Evolutionary conservation across 768 basidiomycete species (phyloP), one percentile per base, ranked within the genome.

Genomic region (Phylloporus scabripes): DNA sequence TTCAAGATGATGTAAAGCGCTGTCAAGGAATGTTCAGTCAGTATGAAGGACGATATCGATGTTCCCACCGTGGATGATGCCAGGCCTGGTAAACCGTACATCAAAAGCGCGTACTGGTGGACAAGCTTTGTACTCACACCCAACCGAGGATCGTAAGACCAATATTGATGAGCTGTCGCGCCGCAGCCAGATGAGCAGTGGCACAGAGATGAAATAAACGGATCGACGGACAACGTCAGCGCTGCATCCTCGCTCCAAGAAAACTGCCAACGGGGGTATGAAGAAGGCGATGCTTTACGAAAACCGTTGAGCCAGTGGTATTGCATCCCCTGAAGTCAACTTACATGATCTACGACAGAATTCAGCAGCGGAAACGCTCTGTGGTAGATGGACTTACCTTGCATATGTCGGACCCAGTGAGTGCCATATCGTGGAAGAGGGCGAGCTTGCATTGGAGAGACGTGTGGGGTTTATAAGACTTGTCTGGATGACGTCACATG

Each of bases 1-100:
- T 89, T 90, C 52, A 87, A 65, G 56, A 90, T 88, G 62, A 91
- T 87, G 70, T 88, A 91, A 11, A 91, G 63, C 14, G 88, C 87
- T 87, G 55, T 32, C 39, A 48, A 33, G 29, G n/a, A 28, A 36
- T 31, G 32, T 33, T 63, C 40, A 64, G 59, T 50, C 29, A 55
- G 21, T 6, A 11, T 12, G 29, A 33, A 10, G 32, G 11, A 24
- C 10, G 38, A n/a, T 3, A 15, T 21, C 20, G 15, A 42, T 23
- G 11, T 46, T 40, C 68, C 46, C 17, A 76, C 73, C 85, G 59
- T 91, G 87, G 52, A 88, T 80, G 65, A 90, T 78, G 57, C 88
- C 88, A 24, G 88, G 88, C 58, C 83, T 87, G 48, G 61, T 6
- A 41, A 41, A 48, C 38, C 33, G 49, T 29, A 50, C 43, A 49